phyloP scores from a whole-genome alignment of 805 yeast genomes.

The Cyberlindnera meyerae region DNA sequence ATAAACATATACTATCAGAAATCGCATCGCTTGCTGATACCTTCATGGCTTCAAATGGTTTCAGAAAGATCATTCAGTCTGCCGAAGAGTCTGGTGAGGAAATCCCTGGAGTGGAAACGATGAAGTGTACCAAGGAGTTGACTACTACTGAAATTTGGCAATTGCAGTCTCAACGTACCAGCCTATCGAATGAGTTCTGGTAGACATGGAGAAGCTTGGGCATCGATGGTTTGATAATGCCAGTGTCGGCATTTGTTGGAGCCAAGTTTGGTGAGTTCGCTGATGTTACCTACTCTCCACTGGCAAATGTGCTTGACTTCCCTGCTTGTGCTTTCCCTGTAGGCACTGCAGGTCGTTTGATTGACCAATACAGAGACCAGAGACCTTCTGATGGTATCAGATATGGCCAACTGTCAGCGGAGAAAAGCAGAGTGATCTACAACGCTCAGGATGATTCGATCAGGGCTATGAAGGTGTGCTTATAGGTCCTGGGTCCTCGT shows the following conservation, averaged over 20 bases:
- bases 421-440: too few species aligned
- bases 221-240: slow-evolving; percentile 47
- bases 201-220: slow-evolving; percentile 38
- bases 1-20: slow-evolving; percentile 28
- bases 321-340: slow-evolving; percentile 56
- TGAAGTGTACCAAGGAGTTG: slow-evolving; percentile 32
- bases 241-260: slow-evolving; percentile 39
- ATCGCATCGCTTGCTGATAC: slow-evolving; percentile 29
- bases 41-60: slow-evolving; percentile 36
- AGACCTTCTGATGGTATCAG: too few species aligned
- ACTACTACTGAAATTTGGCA: slow-evolving; percentile 37
- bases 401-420: too few species aligned
- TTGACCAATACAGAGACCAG: too few species aligned
- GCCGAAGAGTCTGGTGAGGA: slow-evolving; percentile 36
- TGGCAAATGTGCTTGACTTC: slow-evolving; percentile 53
- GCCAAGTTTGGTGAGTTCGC: slow-evolving; percentile 33
- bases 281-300: slow-evolving; percentile 49
- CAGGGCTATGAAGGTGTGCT: slow-evolving; percentile 4
- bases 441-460: too few species aligned
- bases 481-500: slow-evolving; percentile 23
- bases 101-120: slow-evolving; percentile 33
- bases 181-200: slow-evolving; percentile 33
- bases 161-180: slow-evolving; percentile 34
- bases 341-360: too few species aligned
- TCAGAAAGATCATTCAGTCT: slow-evolving; percentile 30